Percentiles rank a stretch among this genome's conserved stretches.
These are phyloP conservation scores for Penicillium parvum DNA, from an alignment of 495 filamentous ascomycete species.

Conservation along the genomic window DNA sequence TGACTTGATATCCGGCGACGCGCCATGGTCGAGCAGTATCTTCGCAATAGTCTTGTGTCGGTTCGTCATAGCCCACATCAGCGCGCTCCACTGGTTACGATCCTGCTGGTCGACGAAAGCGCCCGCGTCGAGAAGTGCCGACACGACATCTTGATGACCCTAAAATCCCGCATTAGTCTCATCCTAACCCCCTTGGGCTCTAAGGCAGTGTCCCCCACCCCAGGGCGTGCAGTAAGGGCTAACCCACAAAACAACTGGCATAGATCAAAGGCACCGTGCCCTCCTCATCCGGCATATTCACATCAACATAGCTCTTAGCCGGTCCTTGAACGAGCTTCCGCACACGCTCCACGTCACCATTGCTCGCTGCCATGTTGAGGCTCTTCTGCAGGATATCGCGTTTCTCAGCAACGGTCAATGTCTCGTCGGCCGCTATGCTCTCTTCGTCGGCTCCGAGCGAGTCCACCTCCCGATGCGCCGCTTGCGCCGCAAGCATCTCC, in stretches of 20 bases:
- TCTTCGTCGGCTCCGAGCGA: conserved; percentile 73
- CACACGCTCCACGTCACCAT: conserved; percentile 84
- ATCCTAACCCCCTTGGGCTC: background rate
- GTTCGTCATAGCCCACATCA: conserved; percentile 99
- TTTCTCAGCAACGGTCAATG: conserved; percentile 73
- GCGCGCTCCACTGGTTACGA: conserved; percentile 90
- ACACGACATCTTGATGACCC: conserved; percentile 89
- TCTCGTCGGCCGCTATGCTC: conserved; percentile 66
- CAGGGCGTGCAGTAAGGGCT: background rate
- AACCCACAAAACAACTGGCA: conserved; percentile 96
- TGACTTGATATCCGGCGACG: conserved; percentile 92
- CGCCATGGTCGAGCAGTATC: conserved; percentile 83
- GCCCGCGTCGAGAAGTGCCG: conserved; percentile 76
- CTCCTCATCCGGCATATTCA: conserved; percentile 90
- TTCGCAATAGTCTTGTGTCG: conserved; percentile 94
- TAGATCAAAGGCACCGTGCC: conserved; percentile 94
- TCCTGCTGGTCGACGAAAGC: conserved; percentile 94
- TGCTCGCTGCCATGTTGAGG: conserved; percentile 94
- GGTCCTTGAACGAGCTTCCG: conserved; percentile 69
- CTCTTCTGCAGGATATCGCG: conserved; percentile 75
- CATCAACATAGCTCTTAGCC: conserved; percentile 73
- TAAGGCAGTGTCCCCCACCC: background rate
- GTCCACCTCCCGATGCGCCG: conserved; percentile 70
- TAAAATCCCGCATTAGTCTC: conserved; percentile 28
- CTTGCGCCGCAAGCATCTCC: conserved; percentile 95